Evolutionary conservation across 2,329 filamentous ascomycete genomes (phyloP), one percentile per base, ranked within the genome.

Genomic region (Zasmidium angulare): DNA sequence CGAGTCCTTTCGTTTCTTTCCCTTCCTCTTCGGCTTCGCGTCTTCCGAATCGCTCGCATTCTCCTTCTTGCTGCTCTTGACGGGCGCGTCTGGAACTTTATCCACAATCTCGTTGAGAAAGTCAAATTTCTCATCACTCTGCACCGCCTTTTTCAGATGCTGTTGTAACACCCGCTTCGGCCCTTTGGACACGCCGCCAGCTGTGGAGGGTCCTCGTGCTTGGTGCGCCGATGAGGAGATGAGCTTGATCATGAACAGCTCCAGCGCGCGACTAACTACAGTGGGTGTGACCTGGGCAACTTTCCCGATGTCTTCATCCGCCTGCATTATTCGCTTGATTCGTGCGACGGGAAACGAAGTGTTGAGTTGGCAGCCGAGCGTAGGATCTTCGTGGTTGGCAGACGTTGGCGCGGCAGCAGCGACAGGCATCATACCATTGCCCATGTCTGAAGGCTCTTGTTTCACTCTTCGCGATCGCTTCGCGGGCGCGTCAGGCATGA

Each of bases 281-380:
- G 96, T 96, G 17, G 93, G 93, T 0, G 95, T 97, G 62, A 98
- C 95, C 76, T 99, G 95, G 2, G 95, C 93, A 10, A 99, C 95
- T 78, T 99, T 99, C 63, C 95, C 95, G 0, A 99, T 93, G 74
- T 99, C 95, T 72, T 99, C 95, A 72, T 99, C 95, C 11, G 93
- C 93, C 78, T 99, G 95, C 95, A 99, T 98, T 71, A 99, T 98
- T 53, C 95, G 87, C 82, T 99, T 99, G 80, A 99, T 99, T 63
- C 95, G 85, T 14, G 95, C 95, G 29, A 96, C 96, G 1, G 95
- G 95, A 71, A 99, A 99, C 71, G 97, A 97, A 31, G 93, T 98
- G 76, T 86, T 90, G 68, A 99, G 91, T 47, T 91, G 76, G 78
- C 96, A 78, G 75, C 84, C 74, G 20, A 71, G 68, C 3, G 72